Base-by-base conservation (phyloP, 306 rosid species). In the Canavalia gladiata region DNA sequence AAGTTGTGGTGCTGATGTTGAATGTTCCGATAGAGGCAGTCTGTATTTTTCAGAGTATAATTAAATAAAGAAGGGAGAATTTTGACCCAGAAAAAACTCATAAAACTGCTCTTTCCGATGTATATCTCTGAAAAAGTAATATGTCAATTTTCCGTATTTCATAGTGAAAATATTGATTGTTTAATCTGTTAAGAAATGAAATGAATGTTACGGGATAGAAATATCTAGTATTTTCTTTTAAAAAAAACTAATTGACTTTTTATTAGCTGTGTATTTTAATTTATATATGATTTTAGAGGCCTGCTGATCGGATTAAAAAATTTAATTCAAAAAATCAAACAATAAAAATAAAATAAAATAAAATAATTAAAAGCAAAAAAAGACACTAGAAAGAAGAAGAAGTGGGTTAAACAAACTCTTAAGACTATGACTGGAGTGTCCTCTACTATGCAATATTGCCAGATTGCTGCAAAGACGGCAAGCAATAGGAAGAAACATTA, bases 381-480 rank as follows among this genome's bases (percentile, higher is more conserved):
- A 37, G 4, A 37, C 4, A 37, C 4, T 18, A 18, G 25, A 18
- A 18, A 18, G 25, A 18, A 0, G 25, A 18, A 18, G 12, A 0
- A 30, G 1, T 37, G 2, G 30, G 54, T 10, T 28, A 33, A 8
- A 49, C 2, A 54, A 1, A 1, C 0, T 6, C 2, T 10, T 3
- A 31, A 25, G 67, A 74, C 1, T 34, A 6, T 2, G 83, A 80
- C 72, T 18, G 2, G 1, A 13, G n/a, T 58, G 63, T 79, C 70
- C n/a, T 79, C 50, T 68, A 45, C 9, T 11, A 1, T 0, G 12
- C 50, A 55, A 55, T 0, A 3, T 46, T 4, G 54, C 41, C 8
- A 80, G n/a, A 69, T 50, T 82, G 78, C 28, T 39, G 78, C 74
- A 39, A 8, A 69, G 41, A 82, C 86, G 82, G 74, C 86, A 76